These are phyloP conservation scores for Lithohypha guttulata DNA, from an alignment of 2,329 filamentous ascomycete species.

Conservation along the genomic window DNA sequence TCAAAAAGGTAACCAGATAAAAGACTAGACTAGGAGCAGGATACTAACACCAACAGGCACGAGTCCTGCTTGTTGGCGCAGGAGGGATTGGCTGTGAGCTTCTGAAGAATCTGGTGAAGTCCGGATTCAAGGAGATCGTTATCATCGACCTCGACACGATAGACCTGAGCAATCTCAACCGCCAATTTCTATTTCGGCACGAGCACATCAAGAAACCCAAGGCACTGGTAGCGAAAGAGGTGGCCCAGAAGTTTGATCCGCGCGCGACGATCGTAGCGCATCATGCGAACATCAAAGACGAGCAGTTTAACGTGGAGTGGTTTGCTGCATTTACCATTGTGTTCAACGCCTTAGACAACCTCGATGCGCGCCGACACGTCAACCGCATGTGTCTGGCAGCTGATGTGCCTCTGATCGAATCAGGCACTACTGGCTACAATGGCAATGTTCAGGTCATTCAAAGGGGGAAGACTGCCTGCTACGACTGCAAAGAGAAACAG, in stretches of 20 bases:
- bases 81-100: conserved; percentile 97
- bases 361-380: conserved; percentile 86
- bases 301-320: conserved; percentile 76
- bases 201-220: conserved; percentile 98
- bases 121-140: conserved; percentile 84
- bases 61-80: conserved; percentile 86
- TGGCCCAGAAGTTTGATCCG: conserved; percentile 81
- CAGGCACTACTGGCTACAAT: conserved; percentile 94
- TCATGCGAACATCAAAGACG: conserved; percentile 90
- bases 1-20: conserved; percentile 53
- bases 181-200: conserved; percentile 90
- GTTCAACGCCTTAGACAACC: conserved; percentile 94
- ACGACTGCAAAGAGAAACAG: conserved; percentile 86
- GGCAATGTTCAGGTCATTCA: conserved; percentile 96
- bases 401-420: conserved; percentile 83
- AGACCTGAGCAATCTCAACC: conserved; percentile 92
- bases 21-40: no score
- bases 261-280: conserved; percentile 76
- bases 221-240: conserved; percentile 84
- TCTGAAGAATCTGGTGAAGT: conserved; percentile 88
- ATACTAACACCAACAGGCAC: conserved; percentile 47
- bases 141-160: conserved; percentile 97
- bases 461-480: conserved; percentile 84
- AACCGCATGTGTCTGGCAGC: conserved; percentile 96
- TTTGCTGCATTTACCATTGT: conserved; percentile 72